Conservation (phyloP, 2,329 filamentous ascomycete species). For the Spiromastix sp. region DNA sequence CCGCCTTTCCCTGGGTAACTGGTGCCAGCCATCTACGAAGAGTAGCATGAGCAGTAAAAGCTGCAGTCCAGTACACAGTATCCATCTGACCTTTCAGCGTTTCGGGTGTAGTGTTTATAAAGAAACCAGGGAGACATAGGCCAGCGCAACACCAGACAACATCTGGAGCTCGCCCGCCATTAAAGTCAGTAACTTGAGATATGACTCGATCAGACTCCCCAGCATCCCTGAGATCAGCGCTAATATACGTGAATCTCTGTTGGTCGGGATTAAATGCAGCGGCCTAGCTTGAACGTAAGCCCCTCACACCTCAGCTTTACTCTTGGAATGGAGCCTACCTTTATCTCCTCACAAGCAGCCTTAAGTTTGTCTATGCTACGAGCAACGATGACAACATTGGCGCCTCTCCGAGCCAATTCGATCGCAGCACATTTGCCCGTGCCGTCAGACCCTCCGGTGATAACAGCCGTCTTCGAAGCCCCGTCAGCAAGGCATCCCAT, state of each 20-base stretch:
- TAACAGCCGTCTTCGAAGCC: constrained; percentile 59
- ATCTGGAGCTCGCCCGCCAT: constrained; percentile 61
- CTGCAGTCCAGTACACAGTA: constrained; percentile 78
- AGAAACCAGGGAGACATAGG: constrained; percentile 61
- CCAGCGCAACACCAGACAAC: constrained; percentile 89
- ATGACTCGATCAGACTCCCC: constrained; percentile 62
- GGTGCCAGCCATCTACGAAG: constrained; percentile 61
- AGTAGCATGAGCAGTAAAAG: constrained; percentile 75
- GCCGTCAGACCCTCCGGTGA: constrained; percentile 88
- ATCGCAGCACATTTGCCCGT: constrained; percentile 71
- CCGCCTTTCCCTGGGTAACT: constrained; percentile 16
- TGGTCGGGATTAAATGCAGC: constrained; percentile 53
- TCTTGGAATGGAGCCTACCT: constrained; percentile 40
- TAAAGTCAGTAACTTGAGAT: constrained; percentile 66
- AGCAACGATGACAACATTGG: constrained; percentile 76
- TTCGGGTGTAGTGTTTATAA: constrained; percentile 60
- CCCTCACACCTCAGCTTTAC: background rate
- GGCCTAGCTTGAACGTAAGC: constrained; percentile 33
- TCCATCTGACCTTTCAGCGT: constrained; percentile 73
- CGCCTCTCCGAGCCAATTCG: constrained; percentile 70
- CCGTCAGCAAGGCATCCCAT: too few species aligned
- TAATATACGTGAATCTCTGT: constrained; percentile 76
- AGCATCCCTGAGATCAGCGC: constrained; percentile 65
- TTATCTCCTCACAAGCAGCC: constrained; percentile 54
- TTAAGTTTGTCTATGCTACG: constrained; percentile 67